Base-by-base conservation (phyloP, 139 green algal species). In the Astrephomene gubernaculifera region DNA sequence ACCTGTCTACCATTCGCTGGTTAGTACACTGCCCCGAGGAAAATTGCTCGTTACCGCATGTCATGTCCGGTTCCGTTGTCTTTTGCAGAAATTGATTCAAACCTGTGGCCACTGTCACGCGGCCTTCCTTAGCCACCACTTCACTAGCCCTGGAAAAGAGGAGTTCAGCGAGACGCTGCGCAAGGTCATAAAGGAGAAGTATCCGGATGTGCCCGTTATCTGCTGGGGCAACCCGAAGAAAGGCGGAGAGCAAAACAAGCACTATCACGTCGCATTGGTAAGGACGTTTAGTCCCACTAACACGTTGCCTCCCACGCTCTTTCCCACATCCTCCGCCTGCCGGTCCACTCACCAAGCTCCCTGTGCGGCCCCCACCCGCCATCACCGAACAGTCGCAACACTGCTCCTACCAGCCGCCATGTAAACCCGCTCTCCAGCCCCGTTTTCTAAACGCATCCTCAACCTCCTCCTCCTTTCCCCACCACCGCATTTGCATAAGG, bases 161-260 rank as follows among this genome's bases (percentile, higher is more conserved):
- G 85, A 89, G 67, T 89, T 89, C 63, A 71, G 57, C 68, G 85
- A 89, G 31, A 80, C 76, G 29, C 57, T 89, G 24, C 75, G 76
- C 2, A 89, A 86, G 69, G 64, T 89, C 14, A 53, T 89, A 4
- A 76, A 78, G 49, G 85, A 89, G 44, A 89, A 86, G 68, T 70
- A 89, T 45, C 67, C 85, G 0, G 68, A 79, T 36, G 79, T 79
- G 1, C 76, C 78, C 0, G 54, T 89, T 1, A 61, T 89, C 17
- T 81, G 73, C 60, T 86, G 76, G 85, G 85, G 85, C 43, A 71
- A 86, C 64, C 38, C 67, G 1, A 86, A 81, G 53, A 89, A 85
- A 19, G 85, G 73, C 8, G 85, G 85, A 24, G 76, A 83, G 0
- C 36, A 67, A 8, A 74, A 74, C 35, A 89, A 89, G 68, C 63